Conservation (phyloP, 495 filamentous ascomycete species). For the Hypoxylon intermedium region DNA sequence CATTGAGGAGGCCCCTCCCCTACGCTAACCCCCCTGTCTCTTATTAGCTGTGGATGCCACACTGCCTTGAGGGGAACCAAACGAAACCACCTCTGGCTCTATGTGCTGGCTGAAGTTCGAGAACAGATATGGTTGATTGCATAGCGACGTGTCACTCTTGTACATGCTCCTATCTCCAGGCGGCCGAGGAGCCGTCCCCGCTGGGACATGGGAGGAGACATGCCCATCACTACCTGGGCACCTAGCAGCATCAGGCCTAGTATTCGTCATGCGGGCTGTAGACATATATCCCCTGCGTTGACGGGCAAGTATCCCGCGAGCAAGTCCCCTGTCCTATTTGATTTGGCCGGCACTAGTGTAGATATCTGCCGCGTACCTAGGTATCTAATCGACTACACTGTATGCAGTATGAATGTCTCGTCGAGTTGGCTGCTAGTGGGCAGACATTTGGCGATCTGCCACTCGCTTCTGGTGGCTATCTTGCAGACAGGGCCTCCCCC, state of each 20-base stretch:
- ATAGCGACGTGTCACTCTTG: conserved; percentile 31
- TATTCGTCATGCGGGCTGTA: conserved; percentile 27
- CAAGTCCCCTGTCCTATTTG: conserved; percentile 22
- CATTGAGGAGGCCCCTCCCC: conserved; percentile 27
- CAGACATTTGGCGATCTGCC: conserved; percentile 33
- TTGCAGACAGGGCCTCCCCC: conserved; percentile 15
- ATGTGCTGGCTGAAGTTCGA: conserved; percentile 29
- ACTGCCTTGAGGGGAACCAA: conserved; percentile 26
- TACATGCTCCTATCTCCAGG: background rate
- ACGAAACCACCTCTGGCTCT: conserved; percentile 29
- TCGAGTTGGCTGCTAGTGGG: conserved; percentile 24
- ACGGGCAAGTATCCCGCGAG: conserved; percentile 24
- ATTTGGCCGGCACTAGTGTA: conserved; percentile 38
- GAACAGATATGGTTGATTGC: conserved; percentile 32
- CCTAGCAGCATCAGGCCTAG: conserved; percentile 8
- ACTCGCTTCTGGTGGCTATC: conserved; percentile 32
- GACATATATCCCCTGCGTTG: conserved; percentile 32
- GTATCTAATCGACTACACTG: conserved; percentile 7
- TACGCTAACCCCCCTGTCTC: conserved; percentile 33
- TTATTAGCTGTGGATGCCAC: conserved; percentile 29
- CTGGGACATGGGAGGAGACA: conserved; percentile 5
- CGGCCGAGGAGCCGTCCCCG: conserved; percentile 21
- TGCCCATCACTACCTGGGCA: conserved; percentile 8
- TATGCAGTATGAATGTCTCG: conserved; percentile 37
- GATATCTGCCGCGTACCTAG: conserved; percentile 8